Conservation (phyloP, 192 early-diverging fungal species). For the Backusella westeae region DNA sequence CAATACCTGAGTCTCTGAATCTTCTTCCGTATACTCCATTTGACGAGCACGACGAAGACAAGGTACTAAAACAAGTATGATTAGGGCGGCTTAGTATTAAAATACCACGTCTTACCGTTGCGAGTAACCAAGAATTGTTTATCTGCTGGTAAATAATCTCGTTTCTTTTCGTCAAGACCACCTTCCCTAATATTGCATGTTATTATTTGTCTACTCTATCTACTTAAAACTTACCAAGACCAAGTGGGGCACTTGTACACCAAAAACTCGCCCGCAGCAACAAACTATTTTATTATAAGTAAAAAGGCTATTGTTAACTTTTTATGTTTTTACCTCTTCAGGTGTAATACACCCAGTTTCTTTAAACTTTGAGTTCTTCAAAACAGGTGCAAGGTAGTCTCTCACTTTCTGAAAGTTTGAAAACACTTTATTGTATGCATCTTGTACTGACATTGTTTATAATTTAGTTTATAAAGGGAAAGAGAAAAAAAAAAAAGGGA, state of each 20-base stretch:
- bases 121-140: conserved; percentile 95
- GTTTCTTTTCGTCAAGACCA: conserved; percentile 68
- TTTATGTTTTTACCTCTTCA: conserved; percentile 70
- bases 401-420: conserved; percentile 43
- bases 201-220: neutral
- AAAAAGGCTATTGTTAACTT: conserved; percentile 9
- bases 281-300: conserved; percentile 61
- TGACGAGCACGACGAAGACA: conserved; percentile 84
- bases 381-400: conserved; percentile 91
- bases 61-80: conserved; percentile 58
- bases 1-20: conserved; percentile 54
- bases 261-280: conserved; percentile 95
- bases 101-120: conserved; percentile 53
- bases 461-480: neutral
- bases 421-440: conserved; percentile 37
- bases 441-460: conserved; percentile 32
- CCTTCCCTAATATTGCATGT: conserved; percentile 35
- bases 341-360: conserved; percentile 95
- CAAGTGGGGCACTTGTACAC: conserved; percentile 99
- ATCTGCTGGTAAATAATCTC: conserved; percentile 79
- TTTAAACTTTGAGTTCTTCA: conserved; percentile 94
- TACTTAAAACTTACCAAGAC: conserved; percentile 61
- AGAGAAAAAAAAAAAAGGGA: neutral
- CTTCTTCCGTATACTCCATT: conserved; percentile 70
- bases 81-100: neutral